Base-by-base conservation (phyloP, 2,329 filamentous ascomycete species). In the Nothophoma quercina region DNA sequence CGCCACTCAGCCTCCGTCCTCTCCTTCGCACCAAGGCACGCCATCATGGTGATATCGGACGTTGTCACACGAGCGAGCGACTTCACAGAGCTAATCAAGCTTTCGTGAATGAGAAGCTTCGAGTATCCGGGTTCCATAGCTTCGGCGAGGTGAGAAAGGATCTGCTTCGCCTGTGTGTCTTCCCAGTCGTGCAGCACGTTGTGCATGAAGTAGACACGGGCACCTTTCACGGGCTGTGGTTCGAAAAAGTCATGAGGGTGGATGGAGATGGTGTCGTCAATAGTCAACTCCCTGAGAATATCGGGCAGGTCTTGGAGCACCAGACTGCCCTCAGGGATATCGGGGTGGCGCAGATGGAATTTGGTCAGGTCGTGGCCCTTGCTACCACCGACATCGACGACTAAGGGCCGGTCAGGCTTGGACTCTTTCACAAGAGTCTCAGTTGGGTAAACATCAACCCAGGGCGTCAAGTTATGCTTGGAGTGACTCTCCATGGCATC, bases 371-470 rank as follows among this genome's bases (percentile, higher is more conserved):
- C 72, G n/a, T 79, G 73, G 1, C 77, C 77, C 9, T 67, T 63
- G 3, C 71, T 73, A 39, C 78, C 76, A 10, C 75, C 76, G 13
- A 79, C 65, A 55, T 80, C 76, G 6, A 80, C 75, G 35, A 79
- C 68, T 29, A 78, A 44, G 18, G 56, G 41, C 35, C 51, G 45
- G 25, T 47, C 41, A 41, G 33, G 23, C 35, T 54, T 46, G 18
- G 33, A 32, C 25, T 46, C 54, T 35, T 29, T 44, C 35, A 58
- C 40, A 48, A 54, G 46, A 43, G 46, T 46, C 26, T 47, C 40
- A 33, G 51, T 52, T 36, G 55, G 55, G 46, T 54, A 58, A 35
- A 58, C 42, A 35, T 58, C 55, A 41, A 58, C 44, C 55, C 51
- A 58, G 46, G 49, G 49, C 42, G 49, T 47, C 35, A 52, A 38